phyloP scores from a whole-genome alignment of 495 filamentous ascomycete species.

The Penicillium malachiteum region DNA sequence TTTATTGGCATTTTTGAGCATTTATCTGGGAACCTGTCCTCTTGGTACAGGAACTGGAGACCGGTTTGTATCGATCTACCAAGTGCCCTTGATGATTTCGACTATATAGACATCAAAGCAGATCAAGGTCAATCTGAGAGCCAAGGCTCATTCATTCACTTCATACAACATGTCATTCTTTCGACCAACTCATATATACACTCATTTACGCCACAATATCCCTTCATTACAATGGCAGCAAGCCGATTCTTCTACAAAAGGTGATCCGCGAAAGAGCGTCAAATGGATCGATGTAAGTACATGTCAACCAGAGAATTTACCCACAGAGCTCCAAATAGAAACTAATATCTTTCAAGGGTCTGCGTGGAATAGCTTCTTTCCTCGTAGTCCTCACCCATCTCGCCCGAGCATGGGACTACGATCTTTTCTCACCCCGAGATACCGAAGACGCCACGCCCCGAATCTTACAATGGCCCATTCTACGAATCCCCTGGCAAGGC shows the following conservation, averaged over 20 bases:
- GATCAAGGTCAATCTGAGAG: neutral
- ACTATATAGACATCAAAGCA: too few species aligned
- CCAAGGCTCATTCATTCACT: neutral
- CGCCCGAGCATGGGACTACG: constrained; percentile 57
- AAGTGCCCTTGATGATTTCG: too few species aligned
- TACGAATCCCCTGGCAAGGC: constrained; percentile 65
- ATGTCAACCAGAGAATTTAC: constrained; percentile 23
- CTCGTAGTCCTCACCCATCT: constrained; percentile 69
- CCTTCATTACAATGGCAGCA: constrained; percentile 32
- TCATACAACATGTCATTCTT: constrained; percentile 20
- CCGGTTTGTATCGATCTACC: too few species aligned
- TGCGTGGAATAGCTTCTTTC: constrained; percentile 64
- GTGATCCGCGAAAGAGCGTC: constrained; percentile 56
- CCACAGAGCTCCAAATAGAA: neutral
- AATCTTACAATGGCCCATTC: constrained; percentile 58
- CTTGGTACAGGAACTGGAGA: too few species aligned
- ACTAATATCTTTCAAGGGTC: constrained; percentile 45
- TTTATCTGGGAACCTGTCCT: too few species aligned
- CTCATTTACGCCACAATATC: constrained; percentile 32
- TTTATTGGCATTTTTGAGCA: too few species aligned
- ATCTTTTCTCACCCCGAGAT: constrained; percentile 56
- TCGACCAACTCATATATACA: constrained; percentile 30
- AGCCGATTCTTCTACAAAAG: constrained; percentile 28
- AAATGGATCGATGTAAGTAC: constrained; percentile 69
- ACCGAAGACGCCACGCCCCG: constrained; percentile 46